phyloP scores from a whole-genome alignment of 345 rosid genomes.

The Euphorbia tirucalli region DNA sequence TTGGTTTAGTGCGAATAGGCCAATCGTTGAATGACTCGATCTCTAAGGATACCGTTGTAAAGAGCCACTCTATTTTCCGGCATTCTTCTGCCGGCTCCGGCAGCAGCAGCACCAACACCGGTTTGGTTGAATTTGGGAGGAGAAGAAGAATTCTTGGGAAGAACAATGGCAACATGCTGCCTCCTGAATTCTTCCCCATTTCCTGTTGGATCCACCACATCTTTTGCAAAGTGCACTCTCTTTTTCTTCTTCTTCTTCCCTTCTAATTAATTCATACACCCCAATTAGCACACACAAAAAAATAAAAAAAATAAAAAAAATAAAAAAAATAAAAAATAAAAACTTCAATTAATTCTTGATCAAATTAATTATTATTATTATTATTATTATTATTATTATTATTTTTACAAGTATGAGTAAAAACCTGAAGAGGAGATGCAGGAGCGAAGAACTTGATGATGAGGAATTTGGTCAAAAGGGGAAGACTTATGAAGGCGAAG shows the following conservation, averaged over 20 bases:
- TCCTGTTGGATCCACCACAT: slow-evolving; percentile 54
- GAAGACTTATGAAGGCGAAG: slow-evolving; percentile 55
- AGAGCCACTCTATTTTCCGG: slow-evolving; percentile 70
- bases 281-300: not conserved
- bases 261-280: slow-evolving; percentile 28
- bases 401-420: not conserved
- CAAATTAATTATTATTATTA: not conserved
- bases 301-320: not conserved
- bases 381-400: not conserved
- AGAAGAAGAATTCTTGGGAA: slow-evolving; percentile 8
- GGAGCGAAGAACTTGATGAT: slow-evolving; percentile 36
- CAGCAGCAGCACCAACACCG: no score
- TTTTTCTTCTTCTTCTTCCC: slow-evolving; percentile 39
- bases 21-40: slow-evolving; percentile 52
- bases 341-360: not conserved
- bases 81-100: slow-evolving; percentile 33
- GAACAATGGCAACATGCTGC: slow-evolving; percentile 17
- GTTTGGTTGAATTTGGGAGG: no score
- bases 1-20: slow-evolving; percentile 38
- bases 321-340: not conserved
- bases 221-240: slow-evolving; percentile 56
- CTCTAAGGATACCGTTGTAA: slow-evolving; percentile 60
- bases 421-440: slow-evolving; percentile 58
- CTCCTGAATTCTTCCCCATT: slow-evolving; percentile 47
- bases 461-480: slow-evolving; percentile 28